A percentile compares a stretch with the other conserved stretches of the same genome.
Conservation (phyloP, 768 basidiomycete genomes). For the Kwoniella newhampshirensis region DNA sequence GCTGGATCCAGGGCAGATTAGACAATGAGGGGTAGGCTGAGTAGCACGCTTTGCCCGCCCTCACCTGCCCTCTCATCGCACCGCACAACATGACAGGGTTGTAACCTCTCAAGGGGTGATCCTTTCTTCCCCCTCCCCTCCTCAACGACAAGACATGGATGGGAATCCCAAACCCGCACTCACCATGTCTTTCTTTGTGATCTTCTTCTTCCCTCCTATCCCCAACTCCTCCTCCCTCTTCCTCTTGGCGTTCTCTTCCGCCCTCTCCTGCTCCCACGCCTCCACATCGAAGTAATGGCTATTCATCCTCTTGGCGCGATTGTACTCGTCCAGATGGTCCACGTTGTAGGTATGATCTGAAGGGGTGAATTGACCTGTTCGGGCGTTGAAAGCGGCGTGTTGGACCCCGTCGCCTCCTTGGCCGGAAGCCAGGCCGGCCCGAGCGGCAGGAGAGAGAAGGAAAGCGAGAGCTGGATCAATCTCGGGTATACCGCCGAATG, state of each 20-base stretch:
- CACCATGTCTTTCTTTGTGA: constrained; percentile 52
- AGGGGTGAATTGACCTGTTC: constrained; percentile 50
- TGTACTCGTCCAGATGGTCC: constrained; percentile 49
- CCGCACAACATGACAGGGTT: neutral
- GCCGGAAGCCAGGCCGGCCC: constrained; percentile 6
- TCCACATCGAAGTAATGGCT: constrained; percentile 52
- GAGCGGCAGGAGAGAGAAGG: constrained; percentile 37
- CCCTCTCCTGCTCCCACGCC: constrained; percentile 47
- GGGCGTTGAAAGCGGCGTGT: constrained; percentile 47
- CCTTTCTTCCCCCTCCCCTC: too few species aligned
- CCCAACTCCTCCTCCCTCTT: constrained; percentile 39
- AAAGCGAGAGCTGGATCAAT: constrained; percentile 48
- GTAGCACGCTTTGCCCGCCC: neutral
- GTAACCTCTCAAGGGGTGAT: too few species aligned
- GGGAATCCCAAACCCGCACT: too few species aligned
- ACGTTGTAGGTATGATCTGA: constrained; percentile 41
- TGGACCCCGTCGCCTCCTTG: constrained; percentile 25
- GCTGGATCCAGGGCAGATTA: too few species aligned
- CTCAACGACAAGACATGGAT: too few species aligned
- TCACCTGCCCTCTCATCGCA: neutral
- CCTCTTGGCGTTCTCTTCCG: constrained; percentile 37
- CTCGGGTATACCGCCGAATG: constrained; percentile 13
- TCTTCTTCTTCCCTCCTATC: constrained; percentile 26
- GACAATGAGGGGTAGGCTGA: too few species aligned
- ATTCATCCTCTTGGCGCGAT: constrained; percentile 47